Percentiles rank a stretch among this genome's conserved stretches.
These are phyloP conservation scores for Neurospora sp. DNA, from an alignment of 495 filamentous ascomycete genomes.

Conservation along the genomic window DNA sequence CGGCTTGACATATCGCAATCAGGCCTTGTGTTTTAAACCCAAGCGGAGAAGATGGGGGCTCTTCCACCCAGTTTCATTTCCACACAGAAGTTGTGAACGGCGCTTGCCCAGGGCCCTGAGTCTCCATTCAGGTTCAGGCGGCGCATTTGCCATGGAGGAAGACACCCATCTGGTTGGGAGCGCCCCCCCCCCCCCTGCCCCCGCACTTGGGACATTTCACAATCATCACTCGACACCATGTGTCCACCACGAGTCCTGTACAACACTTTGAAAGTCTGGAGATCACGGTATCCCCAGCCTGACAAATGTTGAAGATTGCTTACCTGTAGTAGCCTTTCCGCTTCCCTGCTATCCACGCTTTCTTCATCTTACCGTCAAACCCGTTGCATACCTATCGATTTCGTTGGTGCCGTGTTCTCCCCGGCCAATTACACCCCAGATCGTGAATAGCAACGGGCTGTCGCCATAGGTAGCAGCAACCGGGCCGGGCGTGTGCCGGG, in stretches of 20 bases:
- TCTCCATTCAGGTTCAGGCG: background rate
- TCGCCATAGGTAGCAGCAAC: background rate
- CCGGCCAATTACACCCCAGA: background rate
- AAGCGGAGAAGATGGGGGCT: background rate
- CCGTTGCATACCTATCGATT: background rate
- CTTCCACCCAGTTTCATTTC: background rate
- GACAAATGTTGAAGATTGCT: background rate
- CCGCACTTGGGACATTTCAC: background rate
- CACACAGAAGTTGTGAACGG: background rate
- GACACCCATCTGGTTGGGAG: background rate
- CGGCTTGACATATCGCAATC: background rate
- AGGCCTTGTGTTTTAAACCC: background rate
- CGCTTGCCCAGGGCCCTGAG: background rate
- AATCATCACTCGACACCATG: background rate
- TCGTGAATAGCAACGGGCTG: background rate
- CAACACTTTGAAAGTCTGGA: background rate
- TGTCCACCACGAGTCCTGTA: background rate
- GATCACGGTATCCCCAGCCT: background rate
- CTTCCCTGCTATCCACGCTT: background rate
- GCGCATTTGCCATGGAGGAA: no score
- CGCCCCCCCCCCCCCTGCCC: background rate
- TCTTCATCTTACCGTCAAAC: background rate
- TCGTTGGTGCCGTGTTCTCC: background rate
- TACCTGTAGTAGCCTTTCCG: background rate
- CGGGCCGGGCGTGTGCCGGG: background rate